Evolutionary conservation across 2,329 filamentous ascomycete species (phyloP).

Genomic region (Calonectria hongkongensis): DNA sequence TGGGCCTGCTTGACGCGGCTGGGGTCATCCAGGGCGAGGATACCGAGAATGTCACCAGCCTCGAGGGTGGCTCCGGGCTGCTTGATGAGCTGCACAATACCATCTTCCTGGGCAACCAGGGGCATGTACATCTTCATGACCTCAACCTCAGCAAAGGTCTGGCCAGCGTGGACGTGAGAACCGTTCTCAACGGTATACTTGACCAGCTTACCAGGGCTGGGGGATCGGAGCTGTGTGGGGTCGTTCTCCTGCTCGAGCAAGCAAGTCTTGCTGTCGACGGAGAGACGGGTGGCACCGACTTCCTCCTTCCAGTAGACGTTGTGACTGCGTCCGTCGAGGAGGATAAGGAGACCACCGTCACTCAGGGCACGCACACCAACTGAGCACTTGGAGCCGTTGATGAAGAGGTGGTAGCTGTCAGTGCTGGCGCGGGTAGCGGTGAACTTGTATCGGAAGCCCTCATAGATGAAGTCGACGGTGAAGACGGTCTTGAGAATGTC

Average conservation of each 20-base stretch:
- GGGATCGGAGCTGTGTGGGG: constrained; percentile 95
- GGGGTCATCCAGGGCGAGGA: constrained; percentile 95
- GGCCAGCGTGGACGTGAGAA: constrained; percentile 91
- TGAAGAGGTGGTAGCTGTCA: constrained; percentile 98
- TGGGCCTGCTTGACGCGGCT: constrained; percentile 97
- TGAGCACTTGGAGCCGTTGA: constrained; percentile 97
- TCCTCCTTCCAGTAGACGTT: constrained; percentile 99
- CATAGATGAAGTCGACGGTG: constrained; percentile 98
- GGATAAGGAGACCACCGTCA: constrained; percentile 93
- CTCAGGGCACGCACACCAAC: constrained; percentile 94
- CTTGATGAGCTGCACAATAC: constrained; percentile 98
- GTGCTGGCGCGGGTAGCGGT: constrained; percentile 93
- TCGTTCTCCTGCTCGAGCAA: constrained; percentile 99
- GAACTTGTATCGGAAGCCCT: constrained; percentile 97
- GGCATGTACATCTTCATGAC: constrained; percentile 99
- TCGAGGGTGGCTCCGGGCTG: constrained; percentile 98
- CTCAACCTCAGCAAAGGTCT: constrained; percentile 97
- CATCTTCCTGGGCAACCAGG: constrained; percentile 93
- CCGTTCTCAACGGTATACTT: constrained; percentile 98
- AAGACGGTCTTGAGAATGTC: constrained; percentile 98
- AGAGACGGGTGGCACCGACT: constrained; percentile 94
- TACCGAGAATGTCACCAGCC: constrained; percentile 98
- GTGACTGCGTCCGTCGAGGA: constrained; percentile 94
- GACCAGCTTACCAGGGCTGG: constrained; percentile 97
- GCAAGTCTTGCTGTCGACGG: constrained; percentile 98